These are phyloP conservation scores for Austroboletus rostrupii DNA, from an alignment of 1,284 basidiomycete genomes.

Conservation along the genomic window DNA sequence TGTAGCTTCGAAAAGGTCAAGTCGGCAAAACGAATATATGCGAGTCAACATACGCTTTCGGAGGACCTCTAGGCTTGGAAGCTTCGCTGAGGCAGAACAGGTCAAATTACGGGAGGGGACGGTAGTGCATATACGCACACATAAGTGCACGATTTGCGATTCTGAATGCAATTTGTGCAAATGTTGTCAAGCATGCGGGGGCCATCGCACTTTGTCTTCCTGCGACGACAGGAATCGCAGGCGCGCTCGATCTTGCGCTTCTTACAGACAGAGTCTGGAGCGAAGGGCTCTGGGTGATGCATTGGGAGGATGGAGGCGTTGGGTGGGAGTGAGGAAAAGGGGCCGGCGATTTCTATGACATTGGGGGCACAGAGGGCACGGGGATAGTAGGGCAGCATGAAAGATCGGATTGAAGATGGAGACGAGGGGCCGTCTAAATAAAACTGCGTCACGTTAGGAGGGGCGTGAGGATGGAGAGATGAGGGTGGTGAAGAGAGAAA, in stretches of 20 bases:
- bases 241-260: constrained; percentile 62
- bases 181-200: constrained; percentile 52
- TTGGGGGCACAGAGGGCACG: constrained; percentile 18
- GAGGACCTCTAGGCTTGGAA: constrained; percentile 78
- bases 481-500: constrained; percentile 2
- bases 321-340: constrained; percentile 4
- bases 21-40: not conserved
- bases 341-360: constrained; percentile 30
- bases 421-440: constrained; percentile 2
- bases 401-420: constrained; percentile 2
- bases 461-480: not conserved
- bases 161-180: constrained; percentile 72
- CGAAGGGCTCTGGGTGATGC: constrained; percentile 4
- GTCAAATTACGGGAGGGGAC: not conserved
- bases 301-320: constrained; percentile 11
- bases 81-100: constrained; percentile 46
- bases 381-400: constrained; percentile 24
- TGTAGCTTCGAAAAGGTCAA: constrained; percentile 46
- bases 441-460: not conserved
- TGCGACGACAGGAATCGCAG: constrained; percentile 65
- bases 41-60: constrained; percentile 63
- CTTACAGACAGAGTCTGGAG: constrained; percentile 30
- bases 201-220: constrained; percentile 71
- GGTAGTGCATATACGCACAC: constrained; percentile 41
- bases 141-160: constrained; percentile 68